phyloP scores from a whole-genome alignment of 1,284 basidiomycete genomes.

The Rhodotorula mucilaginosa region DNA sequence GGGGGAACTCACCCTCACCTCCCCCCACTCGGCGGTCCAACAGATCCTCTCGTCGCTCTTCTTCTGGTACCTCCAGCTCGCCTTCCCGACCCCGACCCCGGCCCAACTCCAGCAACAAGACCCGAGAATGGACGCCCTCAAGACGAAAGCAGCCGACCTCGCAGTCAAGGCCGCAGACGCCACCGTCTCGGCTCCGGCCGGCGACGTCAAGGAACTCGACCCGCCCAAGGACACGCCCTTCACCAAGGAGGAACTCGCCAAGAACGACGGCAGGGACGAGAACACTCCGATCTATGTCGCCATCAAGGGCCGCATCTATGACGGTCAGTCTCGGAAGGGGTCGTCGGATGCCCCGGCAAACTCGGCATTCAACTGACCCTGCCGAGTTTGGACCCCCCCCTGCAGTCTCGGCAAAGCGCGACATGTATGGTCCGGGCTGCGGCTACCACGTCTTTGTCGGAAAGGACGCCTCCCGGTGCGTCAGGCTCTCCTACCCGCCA shows the following conservation, averaged over 20 bases:
- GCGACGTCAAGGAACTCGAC: slow-evolving; percentile 53
- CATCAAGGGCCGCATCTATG: slow-evolving; percentile 60
- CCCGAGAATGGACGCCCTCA: background rate
- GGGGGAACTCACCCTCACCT: background rate
- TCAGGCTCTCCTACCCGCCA: background rate
- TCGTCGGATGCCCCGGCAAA: background rate
- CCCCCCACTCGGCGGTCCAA: background rate
- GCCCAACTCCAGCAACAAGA: background rate
- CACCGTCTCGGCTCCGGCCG: slow-evolving; percentile 1
- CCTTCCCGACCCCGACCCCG: slow-evolving; percentile 12
- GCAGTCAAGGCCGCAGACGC: slow-evolving; percentile 52
- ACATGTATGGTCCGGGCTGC: slow-evolving; percentile 66
- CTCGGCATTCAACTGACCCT: background rate
- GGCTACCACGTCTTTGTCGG: slow-evolving; percentile 64
- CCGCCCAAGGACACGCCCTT: slow-evolving; percentile 76
- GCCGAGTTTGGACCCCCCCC: background rate
- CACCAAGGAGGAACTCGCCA: slow-evolving; percentile 64
- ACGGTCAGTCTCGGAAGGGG: slow-evolving; percentile 29
- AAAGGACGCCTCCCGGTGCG: slow-evolving; percentile 63
- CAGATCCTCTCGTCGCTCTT: slow-evolving; percentile 36
- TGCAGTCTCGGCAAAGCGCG: slow-evolving; percentile 64
- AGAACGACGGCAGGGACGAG: slow-evolving; percentile 66
- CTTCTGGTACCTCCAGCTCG: slow-evolving; percentile 31
- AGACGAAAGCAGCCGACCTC: slow-evolving; percentile 17
- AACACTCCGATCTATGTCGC: slow-evolving; percentile 76